Conservation (phyloP, 306 rosid species). For the Vachellia pachyceras region DNA sequence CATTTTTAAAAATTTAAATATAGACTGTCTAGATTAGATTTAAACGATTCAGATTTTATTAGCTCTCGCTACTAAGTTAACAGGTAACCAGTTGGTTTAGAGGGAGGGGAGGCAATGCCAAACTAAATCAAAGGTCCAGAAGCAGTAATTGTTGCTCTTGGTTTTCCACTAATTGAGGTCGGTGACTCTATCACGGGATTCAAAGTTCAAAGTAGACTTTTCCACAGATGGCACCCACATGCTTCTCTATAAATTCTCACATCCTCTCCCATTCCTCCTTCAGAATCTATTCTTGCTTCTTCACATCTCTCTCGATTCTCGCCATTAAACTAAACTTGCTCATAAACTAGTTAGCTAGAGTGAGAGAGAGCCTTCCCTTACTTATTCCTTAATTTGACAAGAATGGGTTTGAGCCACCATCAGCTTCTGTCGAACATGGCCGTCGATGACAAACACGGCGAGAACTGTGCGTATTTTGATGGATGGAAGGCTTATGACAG, state of each 20-base stretch:
- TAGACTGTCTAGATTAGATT: too few species aligned
- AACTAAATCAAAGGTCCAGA: too few species aligned
- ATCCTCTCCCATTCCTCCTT: neutral
- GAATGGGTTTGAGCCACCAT: slow-evolving; percentile 19
- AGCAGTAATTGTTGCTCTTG: neutral
- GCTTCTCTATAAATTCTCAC: neutral
- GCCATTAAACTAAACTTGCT: neutral
- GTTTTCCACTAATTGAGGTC: neutral
- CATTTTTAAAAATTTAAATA: too few species aligned
- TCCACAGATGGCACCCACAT: neutral
- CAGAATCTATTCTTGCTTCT: neutral
- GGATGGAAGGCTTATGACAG: slow-evolving; percentile 71
- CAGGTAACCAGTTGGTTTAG: too few species aligned
- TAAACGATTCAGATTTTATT: too few species aligned
- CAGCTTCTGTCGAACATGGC: slow-evolving; percentile 56
- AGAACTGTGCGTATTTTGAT: slow-evolving; percentile 60
- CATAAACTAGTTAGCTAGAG: neutral
- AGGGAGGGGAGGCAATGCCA: too few species aligned
- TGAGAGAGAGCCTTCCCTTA: too few species aligned
- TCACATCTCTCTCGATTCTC: neutral
- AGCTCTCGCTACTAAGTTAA: too few species aligned
- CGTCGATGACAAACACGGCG: slow-evolving; percentile 54
- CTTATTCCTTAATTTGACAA: neutral
- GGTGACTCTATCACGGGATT: neutral
- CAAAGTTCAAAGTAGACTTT: neutral